Conservation (phyloP, 2,329 filamentous ascomycete species). For the Pseudocercospora crystallina region DNA sequence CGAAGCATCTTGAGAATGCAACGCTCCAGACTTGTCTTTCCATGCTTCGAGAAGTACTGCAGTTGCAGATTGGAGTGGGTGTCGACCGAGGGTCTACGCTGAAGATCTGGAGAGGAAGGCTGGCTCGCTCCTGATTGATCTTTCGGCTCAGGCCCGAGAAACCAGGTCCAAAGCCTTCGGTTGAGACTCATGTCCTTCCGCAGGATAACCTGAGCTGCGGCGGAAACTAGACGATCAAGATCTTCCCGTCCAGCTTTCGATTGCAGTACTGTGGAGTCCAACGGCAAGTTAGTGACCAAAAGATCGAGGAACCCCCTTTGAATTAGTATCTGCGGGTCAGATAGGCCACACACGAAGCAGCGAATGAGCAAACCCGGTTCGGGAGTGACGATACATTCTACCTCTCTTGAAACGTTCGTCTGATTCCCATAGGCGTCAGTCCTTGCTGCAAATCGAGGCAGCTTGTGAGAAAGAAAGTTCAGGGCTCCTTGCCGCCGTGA, state of each 20-base stretch:
- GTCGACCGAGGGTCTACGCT: slow-evolving; percentile 45
- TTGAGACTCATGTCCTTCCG: slow-evolving; percentile 97
- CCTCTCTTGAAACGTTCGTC: slow-evolving; percentile 10
- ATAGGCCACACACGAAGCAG: slow-evolving; percentile 86
- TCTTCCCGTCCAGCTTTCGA: slow-evolving; percentile 67
- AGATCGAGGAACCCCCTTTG: slow-evolving; percentile 93
- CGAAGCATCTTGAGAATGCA: slow-evolving; percentile 77
- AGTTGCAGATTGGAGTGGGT: slow-evolving; percentile 55
- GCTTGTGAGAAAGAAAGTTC: slow-evolving; percentile 75
- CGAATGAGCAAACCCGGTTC: slow-evolving; percentile 88
- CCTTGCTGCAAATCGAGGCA: slow-evolving; percentile 64
- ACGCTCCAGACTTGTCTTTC: slow-evolving; percentile 69
- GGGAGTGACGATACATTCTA: slow-evolving; percentile 72
- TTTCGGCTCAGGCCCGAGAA: slow-evolving; percentile 73
- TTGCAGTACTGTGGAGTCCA: slow-evolving; percentile 80
- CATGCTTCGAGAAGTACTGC: slow-evolving; percentile 77
- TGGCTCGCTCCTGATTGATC: slow-evolving; percentile 31
- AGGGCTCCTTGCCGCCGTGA: slow-evolving; percentile 82
- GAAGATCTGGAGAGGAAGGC: slow-evolving; percentile 22
- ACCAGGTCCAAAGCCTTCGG: slow-evolving; percentile 91
- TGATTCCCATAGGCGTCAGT: neutral
- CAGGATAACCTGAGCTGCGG: slow-evolving; percentile 82
- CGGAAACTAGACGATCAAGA: slow-evolving; percentile 75
- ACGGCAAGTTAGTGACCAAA: slow-evolving; percentile 82
- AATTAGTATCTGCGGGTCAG: slow-evolving; percentile 84